Conservation (phyloP, 73 alveolate species). For the Halteria grandinella region DNA sequence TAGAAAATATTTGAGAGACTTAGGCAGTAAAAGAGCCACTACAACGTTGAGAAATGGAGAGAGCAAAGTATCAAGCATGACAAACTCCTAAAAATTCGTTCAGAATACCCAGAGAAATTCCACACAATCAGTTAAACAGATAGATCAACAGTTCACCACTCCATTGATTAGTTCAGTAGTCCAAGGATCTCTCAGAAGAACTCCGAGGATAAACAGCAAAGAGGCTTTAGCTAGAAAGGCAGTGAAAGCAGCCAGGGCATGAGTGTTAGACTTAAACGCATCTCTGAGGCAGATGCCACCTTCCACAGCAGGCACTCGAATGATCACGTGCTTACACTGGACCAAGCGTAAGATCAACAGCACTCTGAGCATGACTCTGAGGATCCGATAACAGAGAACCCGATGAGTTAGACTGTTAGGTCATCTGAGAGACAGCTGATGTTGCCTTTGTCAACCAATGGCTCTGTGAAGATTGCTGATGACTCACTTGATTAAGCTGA, state of each 20-base stretch:
- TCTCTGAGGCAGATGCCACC: too few species aligned
- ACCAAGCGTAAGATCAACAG: too few species aligned
- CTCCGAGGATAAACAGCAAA: neutral
- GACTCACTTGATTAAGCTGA: neutral
- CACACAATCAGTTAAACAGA: neutral
- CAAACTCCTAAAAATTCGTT: neutral
- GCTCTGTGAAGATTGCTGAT: neutral
- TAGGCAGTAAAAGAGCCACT: constrained; percentile 13
- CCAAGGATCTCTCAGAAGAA: neutral
- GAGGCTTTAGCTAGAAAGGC: constrained; percentile 3
- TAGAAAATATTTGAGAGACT: constrained; percentile 10
- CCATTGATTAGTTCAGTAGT: too few species aligned
- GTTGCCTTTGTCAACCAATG: neutral
- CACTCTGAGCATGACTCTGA: neutral
- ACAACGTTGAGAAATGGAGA: neutral
- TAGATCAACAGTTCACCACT: neutral
- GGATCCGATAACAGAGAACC: neutral
- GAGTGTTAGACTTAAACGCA: too few species aligned
- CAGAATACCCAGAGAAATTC: constrained; percentile 25
- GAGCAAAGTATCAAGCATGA: neutral
- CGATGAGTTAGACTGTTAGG: neutral
- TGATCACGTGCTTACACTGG: too few species aligned
- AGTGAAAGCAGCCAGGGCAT: constrained; percentile 18
- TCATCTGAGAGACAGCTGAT: neutral
- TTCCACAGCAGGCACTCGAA: too few species aligned